Conservation (phyloP, 495 filamentous ascomycete species). For the Neurospora sublineolata region DNA sequence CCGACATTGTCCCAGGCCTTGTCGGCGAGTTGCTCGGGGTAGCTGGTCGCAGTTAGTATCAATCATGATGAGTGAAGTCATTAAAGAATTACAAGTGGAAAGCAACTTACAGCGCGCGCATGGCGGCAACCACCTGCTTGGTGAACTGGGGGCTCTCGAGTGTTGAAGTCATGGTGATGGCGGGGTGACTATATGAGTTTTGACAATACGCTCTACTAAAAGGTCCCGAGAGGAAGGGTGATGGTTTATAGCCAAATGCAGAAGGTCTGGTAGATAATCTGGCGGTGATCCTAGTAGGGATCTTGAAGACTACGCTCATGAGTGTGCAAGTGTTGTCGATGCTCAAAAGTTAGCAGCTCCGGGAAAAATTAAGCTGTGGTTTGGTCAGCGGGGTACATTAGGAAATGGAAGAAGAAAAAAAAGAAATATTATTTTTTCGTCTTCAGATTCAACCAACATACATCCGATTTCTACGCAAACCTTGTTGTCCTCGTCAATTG, state of each 20-base stretch:
- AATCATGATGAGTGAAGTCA: not conserved
- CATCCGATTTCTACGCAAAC: not conserved
- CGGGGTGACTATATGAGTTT: not conserved
- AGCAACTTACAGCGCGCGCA: conserved; percentile 64
- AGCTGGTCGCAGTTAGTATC: conserved; percentile 37
- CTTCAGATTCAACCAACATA: not conserved
- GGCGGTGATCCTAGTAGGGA: not conserved
- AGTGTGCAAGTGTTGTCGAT: not conserved
- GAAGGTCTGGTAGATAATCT: not conserved
- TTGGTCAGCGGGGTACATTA: not conserved
- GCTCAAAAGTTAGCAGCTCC: not conserved
- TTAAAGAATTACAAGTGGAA: not conserved
- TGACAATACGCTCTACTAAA: not conserved
- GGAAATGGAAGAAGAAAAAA: not conserved
- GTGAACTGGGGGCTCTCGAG: conserved; percentile 48
- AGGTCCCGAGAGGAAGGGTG: not conserved
- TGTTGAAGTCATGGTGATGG: conserved; percentile 11
- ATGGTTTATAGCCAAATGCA: not conserved
- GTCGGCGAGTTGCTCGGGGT: conserved; percentile 80
- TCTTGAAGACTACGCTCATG: not conserved
- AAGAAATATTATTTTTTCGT: not conserved
- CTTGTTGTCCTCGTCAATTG: not conserved
- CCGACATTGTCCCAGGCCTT: conserved; percentile 81
- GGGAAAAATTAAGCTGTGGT: not conserved
- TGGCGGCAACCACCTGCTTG: conserved; percentile 62